These are phyloP conservation scores for Macadamia tetraphylla DNA, from an alignment of 164 flowering plant genomes.

Conservation along the genomic window DNA sequence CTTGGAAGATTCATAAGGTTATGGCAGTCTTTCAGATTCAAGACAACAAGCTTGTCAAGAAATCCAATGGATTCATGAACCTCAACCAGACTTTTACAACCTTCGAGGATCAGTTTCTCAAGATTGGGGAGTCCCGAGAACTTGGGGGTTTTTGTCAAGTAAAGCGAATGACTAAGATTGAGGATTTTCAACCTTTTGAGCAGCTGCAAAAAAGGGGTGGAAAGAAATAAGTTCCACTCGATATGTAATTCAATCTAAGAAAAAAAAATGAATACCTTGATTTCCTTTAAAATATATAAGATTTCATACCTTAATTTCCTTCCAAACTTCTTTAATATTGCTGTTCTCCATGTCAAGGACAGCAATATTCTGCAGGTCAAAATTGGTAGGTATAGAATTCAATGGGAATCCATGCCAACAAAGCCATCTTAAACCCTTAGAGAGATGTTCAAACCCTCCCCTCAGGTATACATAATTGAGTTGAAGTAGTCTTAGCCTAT, in stretches of 20 bases:
- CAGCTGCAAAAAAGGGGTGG: not conserved
- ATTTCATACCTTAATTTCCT: too few relatives aligned
- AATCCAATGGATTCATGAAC: conserved; percentile 6
- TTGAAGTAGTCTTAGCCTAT: not conserved
- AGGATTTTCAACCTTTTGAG: too few relatives aligned
- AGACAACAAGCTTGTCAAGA: not conserved
- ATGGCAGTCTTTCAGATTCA: conserved; percentile 6
- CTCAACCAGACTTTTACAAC: conserved; percentile 2
- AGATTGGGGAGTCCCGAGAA: too few relatives aligned
- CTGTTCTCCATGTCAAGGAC: too few relatives aligned
- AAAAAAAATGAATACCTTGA: too few relatives aligned
- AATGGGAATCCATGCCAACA: conserved; percentile 10
- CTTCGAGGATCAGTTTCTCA: too few relatives aligned
- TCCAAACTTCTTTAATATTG: too few relatives aligned
- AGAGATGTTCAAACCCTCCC: conserved; percentile 1
- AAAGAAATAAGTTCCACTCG: not conserved
- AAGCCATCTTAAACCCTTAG: conserved; percentile 10
- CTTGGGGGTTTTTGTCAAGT: not conserved
- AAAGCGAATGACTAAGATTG: too few relatives aligned
- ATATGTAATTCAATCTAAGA: not conserved
- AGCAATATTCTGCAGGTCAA: too few relatives aligned
- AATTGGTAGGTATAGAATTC: too few relatives aligned
- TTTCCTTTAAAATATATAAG: too few relatives aligned
- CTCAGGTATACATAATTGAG: not conserved
- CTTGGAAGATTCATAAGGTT: conserved; percentile 5